Percentiles rank a stretch among this genome's conserved stretches.
These are phyloP conservation scores for Sarocladiaceae sp. DNA, from an alignment of 2,329 filamentous ascomycete species.

Conservation along the genomic window DNA sequence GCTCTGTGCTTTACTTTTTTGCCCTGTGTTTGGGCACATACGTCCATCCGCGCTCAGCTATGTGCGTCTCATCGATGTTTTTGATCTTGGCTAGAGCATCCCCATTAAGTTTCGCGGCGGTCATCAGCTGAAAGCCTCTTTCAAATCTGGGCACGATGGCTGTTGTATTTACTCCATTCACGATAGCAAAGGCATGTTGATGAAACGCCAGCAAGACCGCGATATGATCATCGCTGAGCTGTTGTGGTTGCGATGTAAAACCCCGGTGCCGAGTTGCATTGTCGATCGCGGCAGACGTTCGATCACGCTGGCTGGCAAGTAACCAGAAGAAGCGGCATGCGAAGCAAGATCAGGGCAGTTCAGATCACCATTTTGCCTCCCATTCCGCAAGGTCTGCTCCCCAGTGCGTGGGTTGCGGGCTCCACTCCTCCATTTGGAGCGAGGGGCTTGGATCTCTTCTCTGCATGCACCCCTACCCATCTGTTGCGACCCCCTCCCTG, in stretches of 20 bases:
- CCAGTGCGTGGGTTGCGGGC: not conserved
- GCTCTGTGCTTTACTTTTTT: slow-evolving; percentile 2
- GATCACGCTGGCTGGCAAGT: not conserved
- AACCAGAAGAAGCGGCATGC: not conserved
- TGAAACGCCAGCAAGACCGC: too few species aligned
- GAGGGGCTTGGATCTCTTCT: not conserved
- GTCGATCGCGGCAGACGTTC: slow-evolving; percentile 7
- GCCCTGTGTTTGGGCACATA: not conserved
- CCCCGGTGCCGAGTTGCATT: not conserved
- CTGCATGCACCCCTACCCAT: not conserved
- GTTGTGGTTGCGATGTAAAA: not conserved
- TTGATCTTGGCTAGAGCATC: not conserved
- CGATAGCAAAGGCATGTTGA: too few species aligned
- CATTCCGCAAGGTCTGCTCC: not conserved
- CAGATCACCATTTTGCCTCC: not conserved
- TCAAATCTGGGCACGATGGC: not conserved
- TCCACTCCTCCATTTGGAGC: not conserved
- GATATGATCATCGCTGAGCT: too few species aligned
- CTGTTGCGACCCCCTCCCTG: not conserved
- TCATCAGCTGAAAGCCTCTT: not conserved
- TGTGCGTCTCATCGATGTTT: not conserved
- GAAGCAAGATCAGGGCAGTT: not conserved
- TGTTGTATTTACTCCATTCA: too few species aligned
- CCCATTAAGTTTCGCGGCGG: not conserved
- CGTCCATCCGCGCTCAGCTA: not conserved